A percentile compares a stretch with the other conserved stretches of the same genome.
Evolutionary conservation across 306 rosid genomes (phyloP).

Genomic region (Abrus precatorius): DNA sequence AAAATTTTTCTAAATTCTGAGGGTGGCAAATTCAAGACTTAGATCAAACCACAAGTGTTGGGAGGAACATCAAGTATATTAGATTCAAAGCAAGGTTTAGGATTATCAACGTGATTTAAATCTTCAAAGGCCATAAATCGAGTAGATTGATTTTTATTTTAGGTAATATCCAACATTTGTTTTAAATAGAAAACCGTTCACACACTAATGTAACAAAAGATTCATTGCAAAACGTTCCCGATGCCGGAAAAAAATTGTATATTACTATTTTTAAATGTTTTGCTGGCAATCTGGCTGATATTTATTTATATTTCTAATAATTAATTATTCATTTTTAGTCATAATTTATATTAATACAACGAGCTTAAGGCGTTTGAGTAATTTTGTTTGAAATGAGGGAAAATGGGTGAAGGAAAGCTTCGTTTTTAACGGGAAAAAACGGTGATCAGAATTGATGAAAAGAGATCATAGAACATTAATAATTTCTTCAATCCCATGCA

Average conservation of each 20-base stretch:
- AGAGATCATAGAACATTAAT: too few species aligned
- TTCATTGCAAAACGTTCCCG: neutral
- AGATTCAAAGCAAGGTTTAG: too few species aligned
- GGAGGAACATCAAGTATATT: too few species aligned
- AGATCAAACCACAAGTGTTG: too few species aligned
- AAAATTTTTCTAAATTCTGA: too few species aligned
- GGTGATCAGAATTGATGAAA: neutral
- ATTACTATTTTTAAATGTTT: neutral
- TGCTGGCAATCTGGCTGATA: neutral
- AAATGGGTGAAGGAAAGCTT: neutral
- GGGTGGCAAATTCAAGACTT: too few species aligned
- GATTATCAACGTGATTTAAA: neutral
- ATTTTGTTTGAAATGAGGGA: neutral
- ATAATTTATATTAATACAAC: neutral
- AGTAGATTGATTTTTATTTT: neutral
- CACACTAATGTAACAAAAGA: too few species aligned
- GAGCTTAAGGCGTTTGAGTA: neutral
- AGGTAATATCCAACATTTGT: neutral
- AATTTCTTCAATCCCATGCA: neutral
- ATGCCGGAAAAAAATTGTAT: neutral
- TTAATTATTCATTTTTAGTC: slow-evolving; percentile 4
- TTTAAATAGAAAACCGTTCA: too few species aligned
- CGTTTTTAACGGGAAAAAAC: slow-evolving; percentile 35
- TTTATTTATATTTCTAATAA: neutral
- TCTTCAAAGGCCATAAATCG: neutral